Conservation (phyloP, 805 yeast genomes). For the Torulaspora microellipsoides region DNA sequence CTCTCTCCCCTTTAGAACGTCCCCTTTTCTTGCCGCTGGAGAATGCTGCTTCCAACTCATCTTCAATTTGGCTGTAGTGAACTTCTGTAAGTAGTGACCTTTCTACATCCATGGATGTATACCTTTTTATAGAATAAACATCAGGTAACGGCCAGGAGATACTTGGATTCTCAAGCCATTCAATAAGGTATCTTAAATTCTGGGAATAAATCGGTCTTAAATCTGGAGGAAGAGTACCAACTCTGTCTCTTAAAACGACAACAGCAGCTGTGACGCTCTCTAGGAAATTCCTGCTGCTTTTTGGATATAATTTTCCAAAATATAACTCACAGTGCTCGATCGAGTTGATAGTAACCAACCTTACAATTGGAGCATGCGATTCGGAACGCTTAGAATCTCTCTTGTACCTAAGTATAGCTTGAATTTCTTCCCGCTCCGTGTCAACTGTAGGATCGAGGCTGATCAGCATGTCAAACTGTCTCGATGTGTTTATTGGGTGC, state of each 20-base stretch:
- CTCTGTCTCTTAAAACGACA: conserved; percentile 75
- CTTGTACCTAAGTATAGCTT: conserved; percentile 26
- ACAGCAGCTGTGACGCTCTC: conserved; percentile 74
- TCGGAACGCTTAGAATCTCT: conserved; percentile 27
- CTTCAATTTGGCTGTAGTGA: conserved; percentile 43
- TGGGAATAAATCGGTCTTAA: conserved; percentile 69
- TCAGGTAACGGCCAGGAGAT: conserved; percentile 78
- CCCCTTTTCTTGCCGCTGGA: conserved; percentile 28
- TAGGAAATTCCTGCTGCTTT: conserved; percentile 42
- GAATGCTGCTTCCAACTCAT: conserved; percentile 42
- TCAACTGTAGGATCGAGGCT: conserved; percentile 62
- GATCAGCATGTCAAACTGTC: conserved; percentile 53
- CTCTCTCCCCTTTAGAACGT: conserved; percentile 16
- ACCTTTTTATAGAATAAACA: conserved; percentile 56
- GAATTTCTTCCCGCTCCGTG: conserved; percentile 34
- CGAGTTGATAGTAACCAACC: conserved; percentile 73
- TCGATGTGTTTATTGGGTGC: conserved; percentile 20
- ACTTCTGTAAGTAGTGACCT: conserved; percentile 71
- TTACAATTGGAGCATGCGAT: conserved; percentile 49
- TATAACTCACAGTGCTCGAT: conserved; percentile 72
- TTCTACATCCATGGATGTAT: conserved; percentile 72
- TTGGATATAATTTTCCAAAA: conserved; percentile 37
- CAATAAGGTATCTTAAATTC: conserved; percentile 54
- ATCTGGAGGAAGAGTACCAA: conserved; percentile 78
- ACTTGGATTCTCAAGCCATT: conserved; percentile 50